Evolutionary conservation across 495 filamentous ascomycete genomes (phyloP), one percentile per base, ranked within the genome.

Genomic region (Friedmanniomyces simplex): DNA sequence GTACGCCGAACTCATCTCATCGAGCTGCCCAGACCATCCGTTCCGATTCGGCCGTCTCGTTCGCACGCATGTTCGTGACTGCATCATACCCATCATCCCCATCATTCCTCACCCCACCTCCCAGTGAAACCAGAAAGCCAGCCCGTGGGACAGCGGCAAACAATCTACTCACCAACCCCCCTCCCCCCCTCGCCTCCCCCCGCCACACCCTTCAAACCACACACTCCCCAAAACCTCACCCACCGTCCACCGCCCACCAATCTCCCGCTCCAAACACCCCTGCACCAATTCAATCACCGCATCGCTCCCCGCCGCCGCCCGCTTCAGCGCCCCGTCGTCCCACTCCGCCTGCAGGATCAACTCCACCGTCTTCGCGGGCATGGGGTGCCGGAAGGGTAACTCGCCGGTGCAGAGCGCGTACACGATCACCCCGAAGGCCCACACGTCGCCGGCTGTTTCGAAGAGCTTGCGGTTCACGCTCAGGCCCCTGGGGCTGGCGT

Each of bases 361-460:
- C 54, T 77, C 71, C 54, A 75, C 74, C 28, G 86, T 73, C 42
- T 79, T 80, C 36, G 80, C 77, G 25, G 78, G 70, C 48, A 88
- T 79, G 0, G 74, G 65, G 57, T 86, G 77, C 36, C 80, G 74
- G 68, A 89, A 89, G 0, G 85, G 85, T 3, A 87, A 75, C 11
- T 76, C 77, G n/a, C 83, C 85, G 1, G 82, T 80, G 14, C 85
- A 66, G 4, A 87, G 68, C 7, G 80, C 74, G 57, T 79, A 88
- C 1, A 84, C 71, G 16, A 84, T 77, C 8, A 88, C 82, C 11
- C 85, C 85, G 60, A 80, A 86, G 0, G 85, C 83, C 85, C 86
- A 89, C 10, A 89, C 75, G 64, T 89, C 85, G 13, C 81, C 81
- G 0, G 77, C 79, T 1, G 61, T 75, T 65, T 59, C 81, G 71